Base-by-base conservation (phyloP, 768 basidiomycete genomes). In the Boletus vinaceobasis region DNA sequence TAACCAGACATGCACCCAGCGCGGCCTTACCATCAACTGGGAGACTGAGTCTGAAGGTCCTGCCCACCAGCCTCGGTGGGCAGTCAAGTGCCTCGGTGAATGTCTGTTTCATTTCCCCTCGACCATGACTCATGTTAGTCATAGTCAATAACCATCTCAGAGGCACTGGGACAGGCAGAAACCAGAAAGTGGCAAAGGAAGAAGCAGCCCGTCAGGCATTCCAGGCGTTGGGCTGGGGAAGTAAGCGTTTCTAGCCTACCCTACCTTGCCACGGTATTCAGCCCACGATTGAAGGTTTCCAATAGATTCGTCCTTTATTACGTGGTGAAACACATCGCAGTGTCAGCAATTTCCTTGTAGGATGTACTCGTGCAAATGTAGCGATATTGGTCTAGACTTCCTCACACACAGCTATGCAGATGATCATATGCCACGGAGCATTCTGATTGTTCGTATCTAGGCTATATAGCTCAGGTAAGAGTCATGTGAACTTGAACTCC, bases 131-230 rank as follows among this genome's bases (percentile, higher is more conserved):
- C 19, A 56, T 44, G 8, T 50, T 32, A 9, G 37, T n/a, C 27
- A 1, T 49, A 87, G 85, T 87, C 23, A 78, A 82, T 52, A 75
- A 70, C 2, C 61, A 70, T n/a, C 74, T 77, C 58, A 75, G 61
- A 57, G 86, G 85, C 23, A 48, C 65, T 4, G 86, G 84, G 0
- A 57, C 46, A 4, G 86, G 80, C 21, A 82, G 79, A 55, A 86
- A 75, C 53, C 84, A 85, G 66, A 87, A 86, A 58, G 44, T 70
- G n/a, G 86, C 85, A 8, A 87, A 85, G 59, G 84, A 86, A 69
- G 80, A 83, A 57, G 85, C 86, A n/a, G 84, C 83, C 32, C 77
- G 78, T 37, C 72, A 78, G 50, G 85, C 85, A 44, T 84, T 76
- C 71, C 62, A 63, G 11, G 54, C 71, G 3, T 73, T 86, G 76